Evolutionary conservation across 495 filamentous ascomycete species (phyloP).

Genomic region (Immersiella caudata): DNA sequence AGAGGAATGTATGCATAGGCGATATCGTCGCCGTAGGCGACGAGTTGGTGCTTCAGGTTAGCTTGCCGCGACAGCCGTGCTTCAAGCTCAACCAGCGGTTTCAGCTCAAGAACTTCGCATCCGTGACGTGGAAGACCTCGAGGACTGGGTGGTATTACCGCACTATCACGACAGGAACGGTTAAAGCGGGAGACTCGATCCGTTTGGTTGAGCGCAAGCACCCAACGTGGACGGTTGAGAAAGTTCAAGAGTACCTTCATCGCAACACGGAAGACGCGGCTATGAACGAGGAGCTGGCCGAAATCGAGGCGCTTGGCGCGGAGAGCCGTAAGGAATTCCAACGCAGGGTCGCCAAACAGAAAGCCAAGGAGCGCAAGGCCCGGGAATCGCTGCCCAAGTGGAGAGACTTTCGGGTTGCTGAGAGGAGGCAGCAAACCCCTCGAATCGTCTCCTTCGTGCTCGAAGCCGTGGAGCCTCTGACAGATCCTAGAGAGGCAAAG

Average conservation of each 20-base stretch:
- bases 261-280: constrained; percentile 45
- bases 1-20: constrained; percentile 61
- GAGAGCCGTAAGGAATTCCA: constrained; percentile 49
- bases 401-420: constrained; percentile 48
- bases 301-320: constrained; percentile 50
- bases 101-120: constrained; percentile 56
- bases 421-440: constrained; percentile 46
- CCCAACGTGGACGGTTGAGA: constrained; percentile 58
- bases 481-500: constrained; percentile 22
- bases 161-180: constrained; percentile 49
- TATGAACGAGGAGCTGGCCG: constrained; percentile 50
- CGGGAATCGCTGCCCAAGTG: constrained; percentile 37
- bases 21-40: constrained; percentile 49
- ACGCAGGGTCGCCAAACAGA: constrained; percentile 40
- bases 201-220: constrained; percentile 45
- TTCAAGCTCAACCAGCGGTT: constrained; percentile 63
- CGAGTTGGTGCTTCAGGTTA: constrained; percentile 35
- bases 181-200: constrained; percentile 52
- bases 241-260: constrained; percentile 59
- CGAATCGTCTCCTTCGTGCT: constrained; percentile 48
- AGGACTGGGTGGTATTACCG: constrained; percentile 62
- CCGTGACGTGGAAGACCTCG: constrained; percentile 51
- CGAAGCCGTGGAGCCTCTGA: constrained; percentile 34
- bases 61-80: constrained; percentile 56
- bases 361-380: constrained; percentile 38